Evolutionary conservation across 225 moss, liverwort and hornwort genomes (phyloP).

Genomic region (Polytrichum commune): DNA sequence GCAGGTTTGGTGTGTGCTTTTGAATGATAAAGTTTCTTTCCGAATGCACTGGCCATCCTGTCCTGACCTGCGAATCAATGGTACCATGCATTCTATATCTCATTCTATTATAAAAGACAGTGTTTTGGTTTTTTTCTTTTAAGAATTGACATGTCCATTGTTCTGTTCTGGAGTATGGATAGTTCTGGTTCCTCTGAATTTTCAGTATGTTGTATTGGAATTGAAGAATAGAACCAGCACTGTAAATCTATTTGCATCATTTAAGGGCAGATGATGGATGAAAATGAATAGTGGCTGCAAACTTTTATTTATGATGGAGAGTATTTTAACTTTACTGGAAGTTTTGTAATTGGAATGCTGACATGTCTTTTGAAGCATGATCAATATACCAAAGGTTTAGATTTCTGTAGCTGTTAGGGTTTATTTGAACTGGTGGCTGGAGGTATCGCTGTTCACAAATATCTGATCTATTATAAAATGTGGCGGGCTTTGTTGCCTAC

Average conservation of each 20-base stretch:
- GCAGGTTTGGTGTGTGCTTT: conserved; percentile 99
- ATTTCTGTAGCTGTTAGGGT: too few relatives aligned
- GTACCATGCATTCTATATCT: conserved; percentile 27
- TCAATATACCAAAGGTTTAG: too few relatives aligned
- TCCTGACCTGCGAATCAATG: conserved; percentile 85
- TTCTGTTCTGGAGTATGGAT: neutral
- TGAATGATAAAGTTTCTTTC: conserved; percentile 95
- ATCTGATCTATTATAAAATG: neutral
- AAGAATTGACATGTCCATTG: neutral
- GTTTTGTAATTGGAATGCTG: too few relatives aligned
- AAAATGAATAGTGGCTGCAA: too few relatives aligned
- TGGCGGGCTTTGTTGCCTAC: neutral
- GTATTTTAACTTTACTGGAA: too few relatives aligned
- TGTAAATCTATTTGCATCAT: too few relatives aligned
- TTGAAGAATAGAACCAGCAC: too few relatives aligned
- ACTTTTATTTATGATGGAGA: too few relatives aligned
- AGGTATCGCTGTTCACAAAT: conserved; percentile 3
- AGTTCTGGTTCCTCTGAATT: neutral
- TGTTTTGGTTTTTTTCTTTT: neutral
- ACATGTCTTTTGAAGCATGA: too few relatives aligned
- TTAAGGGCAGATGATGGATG: too few relatives aligned
- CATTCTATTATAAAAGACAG: neutral
- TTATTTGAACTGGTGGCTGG: too few relatives aligned
- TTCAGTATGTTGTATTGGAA: too few relatives aligned
- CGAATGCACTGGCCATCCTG: conserved; percentile 97